Conservation (phyloP, 2,329 filamentous ascomycete species). For the Zymoseptoria passerinii region DNA sequence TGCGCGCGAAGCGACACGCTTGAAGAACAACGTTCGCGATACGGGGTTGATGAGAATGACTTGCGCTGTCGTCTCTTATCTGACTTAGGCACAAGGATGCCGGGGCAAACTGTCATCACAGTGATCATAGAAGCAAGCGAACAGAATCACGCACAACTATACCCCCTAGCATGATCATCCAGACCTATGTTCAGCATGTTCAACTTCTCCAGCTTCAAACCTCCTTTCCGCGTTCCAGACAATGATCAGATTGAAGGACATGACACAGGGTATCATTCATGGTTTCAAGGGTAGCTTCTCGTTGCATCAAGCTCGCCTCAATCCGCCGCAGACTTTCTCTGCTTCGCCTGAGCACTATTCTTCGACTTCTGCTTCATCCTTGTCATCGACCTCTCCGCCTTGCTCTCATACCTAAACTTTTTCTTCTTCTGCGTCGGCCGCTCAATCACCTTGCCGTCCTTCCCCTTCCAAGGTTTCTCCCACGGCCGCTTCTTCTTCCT, state of each 20-base stretch:
- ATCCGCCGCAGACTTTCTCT: conserved; percentile 4
- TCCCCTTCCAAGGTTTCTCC: conserved; percentile 42
- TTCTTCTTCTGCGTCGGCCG: conserved; percentile 58
- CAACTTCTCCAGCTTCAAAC: neutral
- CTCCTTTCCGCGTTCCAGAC: neutral
- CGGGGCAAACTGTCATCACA: neutral
- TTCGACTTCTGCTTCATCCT: conserved; percentile 56
- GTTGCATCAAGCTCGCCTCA: neutral
- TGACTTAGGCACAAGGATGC: neutral
- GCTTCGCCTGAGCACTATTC: conserved; percentile 62
- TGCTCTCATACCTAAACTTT: conserved; percentile 90
- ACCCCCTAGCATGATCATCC: neutral
- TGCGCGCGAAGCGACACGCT: neutral
- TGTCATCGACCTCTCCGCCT: conserved; percentile 63
- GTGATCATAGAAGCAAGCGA: neutral
- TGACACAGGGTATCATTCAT: neutral
- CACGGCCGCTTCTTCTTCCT: conserved; percentile 36
- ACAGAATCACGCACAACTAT: neutral
- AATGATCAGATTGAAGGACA: neutral
- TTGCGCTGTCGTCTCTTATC: too few relatives aligned
- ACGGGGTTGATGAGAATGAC: neutral
- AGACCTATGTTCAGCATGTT: neutral
- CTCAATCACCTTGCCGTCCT: conserved; percentile 28
- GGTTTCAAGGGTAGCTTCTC: neutral
- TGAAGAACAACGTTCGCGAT: neutral